A percentile compares a stretch with the other conserved stretches of the same genome.
Evolutionary conservation across 306 rosid species (phyloP).

Genomic region (Carpinus viminea): DNA sequence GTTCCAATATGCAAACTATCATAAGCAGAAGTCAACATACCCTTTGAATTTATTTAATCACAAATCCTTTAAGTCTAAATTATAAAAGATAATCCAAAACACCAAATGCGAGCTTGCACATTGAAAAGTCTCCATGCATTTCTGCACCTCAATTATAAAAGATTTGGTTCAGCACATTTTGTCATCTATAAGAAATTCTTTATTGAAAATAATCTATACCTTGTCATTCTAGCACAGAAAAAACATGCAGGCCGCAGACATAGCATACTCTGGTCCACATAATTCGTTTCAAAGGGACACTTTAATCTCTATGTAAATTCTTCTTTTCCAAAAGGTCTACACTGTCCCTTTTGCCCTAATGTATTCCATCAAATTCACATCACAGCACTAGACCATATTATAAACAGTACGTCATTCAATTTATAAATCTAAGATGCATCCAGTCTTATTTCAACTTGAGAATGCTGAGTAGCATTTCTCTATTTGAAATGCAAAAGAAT

Average conservation of each 20-base stretch:
- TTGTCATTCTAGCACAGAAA: neutral
- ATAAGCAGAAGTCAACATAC: neutral
- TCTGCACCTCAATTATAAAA: neutral
- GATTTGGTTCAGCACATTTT: neutral
- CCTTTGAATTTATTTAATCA: neutral
- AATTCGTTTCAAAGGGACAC: neutral
- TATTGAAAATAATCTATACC: neutral
- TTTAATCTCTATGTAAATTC: slow-evolving; percentile 8
- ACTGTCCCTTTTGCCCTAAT: slow-evolving; percentile 13
- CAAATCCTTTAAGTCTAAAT: neutral
- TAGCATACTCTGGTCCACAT: neutral
- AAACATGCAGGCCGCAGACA: slow-evolving; percentile 1
- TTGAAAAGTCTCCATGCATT: neutral
- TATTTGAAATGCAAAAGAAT: neutral
- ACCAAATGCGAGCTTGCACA: neutral
- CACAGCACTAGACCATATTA: slow-evolving; percentile 8
- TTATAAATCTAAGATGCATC: neutral
- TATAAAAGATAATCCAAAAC: neutral
- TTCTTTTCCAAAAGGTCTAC: neutral
- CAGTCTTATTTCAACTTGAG: neutral
- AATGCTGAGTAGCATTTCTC: too few species aligned
- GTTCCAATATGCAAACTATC: neutral
- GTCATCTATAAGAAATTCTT: neutral
- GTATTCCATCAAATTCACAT: slow-evolving; percentile 16
- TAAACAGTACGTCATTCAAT: neutral